Conservation (phyloP, 108 stramenopile genomes). For the Nitzschia sp. region DNA sequence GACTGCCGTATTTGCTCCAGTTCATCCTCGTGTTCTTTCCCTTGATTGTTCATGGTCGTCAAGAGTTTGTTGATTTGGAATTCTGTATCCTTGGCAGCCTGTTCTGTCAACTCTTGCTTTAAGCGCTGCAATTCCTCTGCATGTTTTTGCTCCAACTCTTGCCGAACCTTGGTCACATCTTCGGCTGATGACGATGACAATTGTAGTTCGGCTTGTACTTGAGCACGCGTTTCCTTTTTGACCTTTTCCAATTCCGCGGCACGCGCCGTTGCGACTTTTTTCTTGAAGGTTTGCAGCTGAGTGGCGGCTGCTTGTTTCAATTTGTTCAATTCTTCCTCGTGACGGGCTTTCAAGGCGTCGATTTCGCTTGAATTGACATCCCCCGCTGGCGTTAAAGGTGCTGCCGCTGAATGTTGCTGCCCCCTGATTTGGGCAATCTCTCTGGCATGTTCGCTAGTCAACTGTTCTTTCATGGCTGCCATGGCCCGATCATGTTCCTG, state of each 20-base stretch:
- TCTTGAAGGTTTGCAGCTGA: constrained; percentile 54
- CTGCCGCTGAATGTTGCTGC: constrained; percentile 9
- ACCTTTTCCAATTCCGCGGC: constrained; percentile 50
- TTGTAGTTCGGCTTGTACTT: constrained; percentile 27
- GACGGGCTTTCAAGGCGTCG: constrained; percentile 42
- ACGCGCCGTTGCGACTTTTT: constrained; percentile 57
- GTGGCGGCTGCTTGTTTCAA: constrained; percentile 47
- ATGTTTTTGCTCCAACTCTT: constrained; percentile 36
- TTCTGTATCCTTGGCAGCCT: constrained; percentile 29
- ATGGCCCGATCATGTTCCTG: constrained; percentile 35
- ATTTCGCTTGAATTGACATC: constrained; percentile 33
- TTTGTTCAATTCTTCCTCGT: constrained; percentile 41
- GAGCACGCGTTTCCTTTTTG: constrained; percentile 43
- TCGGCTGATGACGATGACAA: constrained; percentile 11
- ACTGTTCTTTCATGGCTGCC: constrained; percentile 12
- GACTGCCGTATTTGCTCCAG: constrained; percentile 33
- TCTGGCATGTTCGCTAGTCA: constrained; percentile 21
- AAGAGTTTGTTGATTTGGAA: constrained; percentile 39
- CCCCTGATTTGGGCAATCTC: constrained; percentile 15
- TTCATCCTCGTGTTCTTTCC: constrained; percentile 30
- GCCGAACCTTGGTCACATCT: constrained; percentile 13
- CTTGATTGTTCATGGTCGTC: constrained; percentile 32
- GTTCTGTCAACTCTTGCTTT: constrained; percentile 31
- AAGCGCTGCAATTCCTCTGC: constrained; percentile 25
- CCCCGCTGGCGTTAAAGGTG: constrained; percentile 15